Percentiles rank a stretch among this genome's conserved stretches.
phyloP scores from a whole-genome alignment of 495 filamentous ascomycete genomes.

The Daldinia grandis region DNA sequence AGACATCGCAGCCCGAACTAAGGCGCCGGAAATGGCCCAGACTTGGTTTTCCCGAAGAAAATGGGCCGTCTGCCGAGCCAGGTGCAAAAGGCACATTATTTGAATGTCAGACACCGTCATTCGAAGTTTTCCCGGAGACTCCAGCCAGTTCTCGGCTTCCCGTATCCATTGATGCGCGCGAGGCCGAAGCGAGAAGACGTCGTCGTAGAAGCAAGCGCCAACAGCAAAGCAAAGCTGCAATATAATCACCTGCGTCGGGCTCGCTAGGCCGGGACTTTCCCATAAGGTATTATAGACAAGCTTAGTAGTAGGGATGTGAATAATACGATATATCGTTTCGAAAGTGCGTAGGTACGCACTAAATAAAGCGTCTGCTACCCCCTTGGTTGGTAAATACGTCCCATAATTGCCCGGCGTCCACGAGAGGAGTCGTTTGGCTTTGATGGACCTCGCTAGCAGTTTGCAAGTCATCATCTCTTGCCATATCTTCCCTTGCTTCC shows the following conservation, averaged over 20 bases:
- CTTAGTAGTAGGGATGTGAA: slow-evolving; percentile 59
- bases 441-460: slow-evolving; percentile 55
- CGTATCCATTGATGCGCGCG: slow-evolving; percentile 66
- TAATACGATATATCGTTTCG: slow-evolving; percentile 62
- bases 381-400: slow-evolving; percentile 43
- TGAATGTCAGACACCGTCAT: slow-evolving; percentile 63
- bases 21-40: slow-evolving; percentile 64
- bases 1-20: slow-evolving; percentile 64
- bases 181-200: slow-evolving; percentile 53
- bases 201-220: slow-evolving; percentile 63
- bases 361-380: slow-evolving; percentile 54
- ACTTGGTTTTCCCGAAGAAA: slow-evolving; percentile 57
- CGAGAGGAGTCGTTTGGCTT: slow-evolving; percentile 46
- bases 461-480: slow-evolving; percentile 52
- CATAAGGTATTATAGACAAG: slow-evolving; percentile 55
- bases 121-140: slow-evolving; percentile 61
- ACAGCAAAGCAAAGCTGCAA: slow-evolving; percentile 68
- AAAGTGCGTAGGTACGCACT: slow-evolving; percentile 60
- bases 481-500: slow-evolving; percentile 32
- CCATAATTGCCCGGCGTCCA: slow-evolving; percentile 44
- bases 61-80: slow-evolving; percentile 63
- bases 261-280: slow-evolving; percentile 29
- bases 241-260: slow-evolving; percentile 58
- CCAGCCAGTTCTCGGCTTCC: slow-evolving; percentile 68
- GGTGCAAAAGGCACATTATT: slow-evolving; percentile 64